Percentiles rank a stretch among this genome's conserved stretches.
phyloP scores from a whole-genome alignment of 1,139 yeast species.

The Zygotorulaspora mrakii region DNA sequence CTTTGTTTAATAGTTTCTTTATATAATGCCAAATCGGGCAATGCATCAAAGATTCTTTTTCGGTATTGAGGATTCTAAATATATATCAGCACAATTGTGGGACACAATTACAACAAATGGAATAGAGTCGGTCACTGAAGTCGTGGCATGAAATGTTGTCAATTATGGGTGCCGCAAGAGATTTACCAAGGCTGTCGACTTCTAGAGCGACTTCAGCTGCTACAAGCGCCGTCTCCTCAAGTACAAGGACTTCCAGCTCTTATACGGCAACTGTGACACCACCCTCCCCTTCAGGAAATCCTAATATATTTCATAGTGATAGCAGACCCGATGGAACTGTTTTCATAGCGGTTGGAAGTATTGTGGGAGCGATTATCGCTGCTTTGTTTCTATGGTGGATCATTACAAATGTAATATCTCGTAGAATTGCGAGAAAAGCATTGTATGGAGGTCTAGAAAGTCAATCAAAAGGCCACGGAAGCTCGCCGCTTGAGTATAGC shows the following conservation, averaged over 20 bases:
- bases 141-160: constrained; percentile 1
- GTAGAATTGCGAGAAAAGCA: constrained; percentile 19
- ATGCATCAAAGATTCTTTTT: constrained; percentile 6
- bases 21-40: constrained; percentile 14
- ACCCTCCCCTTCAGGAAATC: constrained; percentile 58
- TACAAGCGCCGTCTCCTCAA: constrained; percentile 6
- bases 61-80: background rate
- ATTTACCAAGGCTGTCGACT: constrained; percentile 11
- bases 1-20: background rate
- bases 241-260: constrained; percentile 5
- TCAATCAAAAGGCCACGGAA: constrained; percentile 10
- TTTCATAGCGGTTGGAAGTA: constrained; percentile 73
- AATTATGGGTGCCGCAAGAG: constrained; percentile 6
- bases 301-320: constrained; percentile 51
- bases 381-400: constrained; percentile 26
- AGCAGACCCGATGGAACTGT: constrained; percentile 65
- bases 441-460: constrained; percentile 15
- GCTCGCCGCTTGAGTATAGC: constrained; percentile 6
- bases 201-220: constrained; percentile 10
- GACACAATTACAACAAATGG: background rate
- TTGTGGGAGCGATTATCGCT: constrained; percentile 46
- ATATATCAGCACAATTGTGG: background rate
- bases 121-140: background rate
- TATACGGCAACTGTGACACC: constrained; percentile 56
- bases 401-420: constrained; percentile 24